Evolutionary conservation across 805 yeast genomes (phyloP).

Genomic region (Saturnispora quitensis): DNA sequence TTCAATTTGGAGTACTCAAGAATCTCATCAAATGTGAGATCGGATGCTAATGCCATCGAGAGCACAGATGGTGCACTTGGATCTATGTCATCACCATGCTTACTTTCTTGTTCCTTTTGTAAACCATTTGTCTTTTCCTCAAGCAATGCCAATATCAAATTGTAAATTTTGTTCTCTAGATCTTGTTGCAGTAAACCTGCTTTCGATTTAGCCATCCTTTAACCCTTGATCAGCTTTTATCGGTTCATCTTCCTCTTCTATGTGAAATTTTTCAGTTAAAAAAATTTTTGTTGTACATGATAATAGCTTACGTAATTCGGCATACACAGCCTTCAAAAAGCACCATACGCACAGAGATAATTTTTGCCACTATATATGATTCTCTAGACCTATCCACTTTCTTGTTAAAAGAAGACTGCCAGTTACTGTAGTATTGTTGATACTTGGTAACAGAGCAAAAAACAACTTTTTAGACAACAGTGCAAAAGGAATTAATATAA

Average conservation of each 20-base stretch:
- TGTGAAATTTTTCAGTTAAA: background rate
- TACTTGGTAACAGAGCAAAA: background rate
- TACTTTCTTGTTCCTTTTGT: slow-evolving; percentile 10
- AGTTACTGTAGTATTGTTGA: background rate
- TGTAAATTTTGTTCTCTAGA: slow-evolving; percentile 49
- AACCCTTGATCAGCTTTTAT: background rate
- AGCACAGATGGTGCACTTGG: slow-evolving; percentile 20
- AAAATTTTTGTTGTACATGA: background rate
- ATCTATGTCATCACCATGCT: background rate
- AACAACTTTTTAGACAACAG: background rate
- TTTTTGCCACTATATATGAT: background rate
- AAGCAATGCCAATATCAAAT: slow-evolving; percentile 44
- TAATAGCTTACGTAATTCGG: background rate
- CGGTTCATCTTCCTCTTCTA: background rate
- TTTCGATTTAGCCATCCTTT: slow-evolving; percentile 9
- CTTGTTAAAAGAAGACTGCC: background rate
- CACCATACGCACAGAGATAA: background rate
- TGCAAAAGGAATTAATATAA: background rate
- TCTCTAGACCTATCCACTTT: background rate
- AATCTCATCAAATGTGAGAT: slow-evolving; percentile 43
- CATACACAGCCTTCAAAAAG: background rate
- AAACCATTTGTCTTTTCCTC: slow-evolving; percentile 49
- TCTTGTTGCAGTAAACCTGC: slow-evolving; percentile 23
- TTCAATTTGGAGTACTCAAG: slow-evolving; percentile 51
- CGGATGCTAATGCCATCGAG: slow-evolving; percentile 51